Percentiles rank a stretch among this genome's conserved stretches.
Conservation (phyloP, 768 basidiomycete genomes). For the Tephrocybe sp. region DNA sequence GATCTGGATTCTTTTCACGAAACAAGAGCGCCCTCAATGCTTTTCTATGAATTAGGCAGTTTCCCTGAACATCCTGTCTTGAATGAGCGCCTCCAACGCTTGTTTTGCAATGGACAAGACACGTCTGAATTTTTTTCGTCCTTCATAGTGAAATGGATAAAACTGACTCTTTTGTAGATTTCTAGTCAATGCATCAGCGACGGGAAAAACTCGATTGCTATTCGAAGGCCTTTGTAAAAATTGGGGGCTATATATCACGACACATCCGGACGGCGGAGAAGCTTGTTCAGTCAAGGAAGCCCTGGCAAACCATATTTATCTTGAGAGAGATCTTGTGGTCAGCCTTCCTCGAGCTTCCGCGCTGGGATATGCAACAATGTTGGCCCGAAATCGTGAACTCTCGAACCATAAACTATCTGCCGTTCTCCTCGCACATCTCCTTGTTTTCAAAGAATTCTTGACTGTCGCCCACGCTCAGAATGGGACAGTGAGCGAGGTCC, state of each 20-base stretch:
- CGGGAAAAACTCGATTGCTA: conserved; percentile 6
- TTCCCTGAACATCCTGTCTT: background rate
- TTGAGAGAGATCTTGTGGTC: background rate
- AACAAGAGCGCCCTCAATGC: background rate
- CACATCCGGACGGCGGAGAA: background rate
- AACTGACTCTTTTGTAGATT: background rate
- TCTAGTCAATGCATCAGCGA: conserved; percentile 1
- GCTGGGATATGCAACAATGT: background rate
- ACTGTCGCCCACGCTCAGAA: background rate
- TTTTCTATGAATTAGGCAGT: background rate
- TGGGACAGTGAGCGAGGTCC: background rate
- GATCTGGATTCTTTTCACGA: background rate
- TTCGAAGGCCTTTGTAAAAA: conserved; percentile 8
- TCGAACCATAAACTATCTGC: background rate
- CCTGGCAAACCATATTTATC: background rate
- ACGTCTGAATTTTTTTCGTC: background rate
- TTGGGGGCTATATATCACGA: conserved; percentile 9
- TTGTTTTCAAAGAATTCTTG: background rate
- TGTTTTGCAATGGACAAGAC: background rate
- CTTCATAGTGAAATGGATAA: background rate
- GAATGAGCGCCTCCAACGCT: background rate
- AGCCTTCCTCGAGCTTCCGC: background rate
- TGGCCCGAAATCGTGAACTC: background rate
- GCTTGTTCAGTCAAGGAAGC: background rate
- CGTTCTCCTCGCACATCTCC: background rate